These are phyloP conservation scores for Arthrobotrys sinensis DNA, from an alignment of 2,329 filamentous ascomycete genomes.

Conservation along the genomic window DNA sequence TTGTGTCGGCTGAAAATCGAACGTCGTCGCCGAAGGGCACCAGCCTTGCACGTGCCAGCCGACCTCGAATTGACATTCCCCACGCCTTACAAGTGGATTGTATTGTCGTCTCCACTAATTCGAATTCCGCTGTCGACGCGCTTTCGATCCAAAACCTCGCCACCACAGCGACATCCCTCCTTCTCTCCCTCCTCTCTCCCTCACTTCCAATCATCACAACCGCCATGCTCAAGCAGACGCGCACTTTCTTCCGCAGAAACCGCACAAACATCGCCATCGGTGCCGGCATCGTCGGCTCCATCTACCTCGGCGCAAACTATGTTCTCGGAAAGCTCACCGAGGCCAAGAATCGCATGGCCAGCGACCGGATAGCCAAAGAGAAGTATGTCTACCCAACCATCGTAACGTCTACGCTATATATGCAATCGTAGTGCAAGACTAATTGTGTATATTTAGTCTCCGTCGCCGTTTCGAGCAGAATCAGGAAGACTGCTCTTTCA, in stretches of 20 bases:
- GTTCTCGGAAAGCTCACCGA: slow-evolving; percentile 91
- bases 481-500: slow-evolving; percentile 98
- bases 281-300: slow-evolving; percentile 86
- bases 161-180: background rate
- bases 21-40: background rate
- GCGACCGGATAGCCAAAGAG: slow-evolving; percentile 94
- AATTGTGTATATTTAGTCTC: slow-evolving; percentile 73
- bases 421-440: background rate
- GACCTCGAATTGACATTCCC: background rate
- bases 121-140: background rate
- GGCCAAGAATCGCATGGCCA: slow-evolving; percentile 95
- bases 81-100: background rate
- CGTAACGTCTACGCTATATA: background rate
- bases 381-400: slow-evolving; percentile 79
- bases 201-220: slow-evolving; percentile 20
- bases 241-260: slow-evolving; percentile 93
- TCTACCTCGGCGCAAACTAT: slow-evolving; percentile 94
- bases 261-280: slow-evolving; percentile 90
- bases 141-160: background rate
- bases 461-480: slow-evolving; percentile 98
- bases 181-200: background rate
- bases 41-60: slow-evolving; percentile 10
- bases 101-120: too few species aligned
- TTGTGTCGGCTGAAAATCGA: slow-evolving; percentile 22
- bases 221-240: slow-evolving; percentile 78